Conservation (phyloP, 2,329 filamentous ascomycete species). For the Neopestalotiopsis sp. region DNA sequence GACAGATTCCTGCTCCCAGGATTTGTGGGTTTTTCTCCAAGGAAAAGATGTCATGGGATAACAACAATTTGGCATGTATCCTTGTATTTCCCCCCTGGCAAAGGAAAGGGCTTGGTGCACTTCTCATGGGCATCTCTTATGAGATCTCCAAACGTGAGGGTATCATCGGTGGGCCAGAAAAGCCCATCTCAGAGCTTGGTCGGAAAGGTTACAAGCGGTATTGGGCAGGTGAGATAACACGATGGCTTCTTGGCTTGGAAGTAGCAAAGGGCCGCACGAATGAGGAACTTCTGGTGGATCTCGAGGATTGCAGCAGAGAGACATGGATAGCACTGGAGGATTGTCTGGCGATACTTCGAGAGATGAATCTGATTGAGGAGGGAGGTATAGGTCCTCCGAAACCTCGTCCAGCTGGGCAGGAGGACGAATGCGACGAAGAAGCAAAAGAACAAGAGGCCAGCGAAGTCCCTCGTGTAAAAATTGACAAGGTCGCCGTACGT, state of each 20-base stretch:
- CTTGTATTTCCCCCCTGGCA: slow-evolving; percentile 96
- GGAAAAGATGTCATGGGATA: slow-evolving; percentile 98
- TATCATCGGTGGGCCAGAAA: slow-evolving; percentile 88
- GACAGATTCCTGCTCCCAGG: slow-evolving; percentile 41
- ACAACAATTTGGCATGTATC: slow-evolving; percentile 97
- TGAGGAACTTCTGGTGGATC: slow-evolving; percentile 59
- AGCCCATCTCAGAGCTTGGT: slow-evolving; percentile 87
- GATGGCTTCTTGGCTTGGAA: slow-evolving; percentile 62
- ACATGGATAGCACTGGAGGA: slow-evolving; percentile 90
- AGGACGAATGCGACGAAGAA: slow-evolving; percentile 23
- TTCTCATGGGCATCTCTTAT: slow-evolving; percentile 93
- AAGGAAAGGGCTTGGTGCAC: slow-evolving; percentile 81
- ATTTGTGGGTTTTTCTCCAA: slow-evolving; percentile 98
- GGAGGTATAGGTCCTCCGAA: slow-evolving; percentile 53
- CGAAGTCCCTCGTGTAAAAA: slow-evolving; percentile 49
- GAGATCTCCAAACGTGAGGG: slow-evolving; percentile 85
- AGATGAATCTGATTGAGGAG: slow-evolving; percentile 76
- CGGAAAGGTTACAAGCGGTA: slow-evolving; percentile 82
- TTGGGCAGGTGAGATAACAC: slow-evolving; percentile 83
- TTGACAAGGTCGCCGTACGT: slow-evolving; percentile 63
- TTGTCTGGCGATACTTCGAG: slow-evolving; percentile 75
- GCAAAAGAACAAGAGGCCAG: slow-evolving; percentile 34
- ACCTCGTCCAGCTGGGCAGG: slow-evolving; percentile 21
- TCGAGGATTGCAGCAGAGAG: slow-evolving; percentile 73
- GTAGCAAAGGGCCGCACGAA: slow-evolving; percentile 18